Evolutionary conservation across 78 protist genomes (phyloP), one percentile per base, ranked within the genome.

Genomic region (Neovahlkampfia damariscottae): DNA sequence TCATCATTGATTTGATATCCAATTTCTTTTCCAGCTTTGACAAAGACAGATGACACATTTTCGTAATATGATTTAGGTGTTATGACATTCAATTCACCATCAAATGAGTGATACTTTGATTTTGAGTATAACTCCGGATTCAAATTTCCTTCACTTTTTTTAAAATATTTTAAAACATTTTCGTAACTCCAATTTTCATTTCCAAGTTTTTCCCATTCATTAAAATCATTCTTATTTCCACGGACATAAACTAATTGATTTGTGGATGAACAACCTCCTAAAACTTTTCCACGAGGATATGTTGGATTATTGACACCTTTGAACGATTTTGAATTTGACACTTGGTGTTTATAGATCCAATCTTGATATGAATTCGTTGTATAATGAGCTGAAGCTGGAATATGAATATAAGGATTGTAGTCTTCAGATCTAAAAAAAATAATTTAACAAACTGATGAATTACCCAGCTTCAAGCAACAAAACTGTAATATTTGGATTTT

Each of bases 381-480:
- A n/a, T 50, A n/a, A 50, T 19, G 62, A 50, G 19, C 19, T 50
- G 34, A 19, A 50, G 19, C 19, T 50, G 62, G 62, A n/a, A 50
- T 19, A 50, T 19, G 19, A n/a, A 50, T 50, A n/a, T 50, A 19
- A 19, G 19, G 62, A n/a, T 19, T 50, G 19, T 19, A n/a, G 62
- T 50, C 62, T 19, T 19, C n/a, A n/a, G n/a, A n/a, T n/a, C n/a
- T n/a, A n/a, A n/a, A n/a, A n/a, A n/a, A n/a, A n/a, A n/a, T n/a
- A n/a, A n/a, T n/a, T n/a, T n/a, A n/a, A n/a, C n/a, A n/a, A n/a
- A n/a, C n/a, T n/a, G n/a, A n/a, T 50, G 19, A 72, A 19, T n/a
- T 50, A 50, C 62, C 84, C 84, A 29, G 80, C 84, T 59, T 81
- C 84, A n/a, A 81, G 19, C 80, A 81, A 41, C 36, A 77, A 38